Evolutionary conservation across 495 filamentous ascomycete genomes (phyloP).

Genomic region (Penicillium subrubescens): DNA sequence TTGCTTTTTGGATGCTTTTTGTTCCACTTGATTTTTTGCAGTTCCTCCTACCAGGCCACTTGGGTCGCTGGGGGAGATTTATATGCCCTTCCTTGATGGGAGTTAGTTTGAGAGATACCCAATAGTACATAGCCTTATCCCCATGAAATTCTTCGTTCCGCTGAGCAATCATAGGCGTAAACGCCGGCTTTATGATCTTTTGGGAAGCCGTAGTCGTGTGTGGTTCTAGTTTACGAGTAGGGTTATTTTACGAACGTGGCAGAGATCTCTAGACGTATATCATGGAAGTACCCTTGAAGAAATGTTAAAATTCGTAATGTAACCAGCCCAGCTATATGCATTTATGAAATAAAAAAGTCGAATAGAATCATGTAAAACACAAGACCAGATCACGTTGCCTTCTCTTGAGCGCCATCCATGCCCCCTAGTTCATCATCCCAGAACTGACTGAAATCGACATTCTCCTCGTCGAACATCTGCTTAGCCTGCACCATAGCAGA

Average conservation of each 20-base stretch:
- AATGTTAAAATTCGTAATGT: background rate
- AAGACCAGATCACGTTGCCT: slow-evolving; percentile 11
- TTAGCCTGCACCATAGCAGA: slow-evolving; percentile 65
- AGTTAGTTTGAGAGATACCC: slow-evolving; percentile 34
- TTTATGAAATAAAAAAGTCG: background rate
- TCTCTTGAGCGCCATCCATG: slow-evolving; percentile 53
- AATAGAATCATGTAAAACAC: background rate
- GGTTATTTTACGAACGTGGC: no score
- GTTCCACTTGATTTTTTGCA: slow-evolving; percentile 14
- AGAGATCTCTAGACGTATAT: background rate
- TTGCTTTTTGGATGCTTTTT: slow-evolving; percentile 10
- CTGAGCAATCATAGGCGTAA: background rate
- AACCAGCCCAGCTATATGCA: slow-evolving; percentile 3
- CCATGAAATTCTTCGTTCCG: background rate
- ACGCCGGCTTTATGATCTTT: no score
- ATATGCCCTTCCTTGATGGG: slow-evolving; percentile 20
- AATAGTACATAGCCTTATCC: slow-evolving; percentile 21
- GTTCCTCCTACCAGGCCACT: background rate
- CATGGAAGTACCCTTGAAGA: background rate
- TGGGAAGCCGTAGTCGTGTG: no score
- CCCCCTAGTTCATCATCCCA: slow-evolving; percentile 68
- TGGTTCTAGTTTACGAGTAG: no score
- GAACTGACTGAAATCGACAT: slow-evolving; percentile 76
- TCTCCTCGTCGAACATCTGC: slow-evolving; percentile 68
- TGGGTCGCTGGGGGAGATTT: background rate